Evolutionary conservation across 2,329 filamentous ascomycete genomes (phyloP).

Genomic region (Phialocephala sp.): DNA sequence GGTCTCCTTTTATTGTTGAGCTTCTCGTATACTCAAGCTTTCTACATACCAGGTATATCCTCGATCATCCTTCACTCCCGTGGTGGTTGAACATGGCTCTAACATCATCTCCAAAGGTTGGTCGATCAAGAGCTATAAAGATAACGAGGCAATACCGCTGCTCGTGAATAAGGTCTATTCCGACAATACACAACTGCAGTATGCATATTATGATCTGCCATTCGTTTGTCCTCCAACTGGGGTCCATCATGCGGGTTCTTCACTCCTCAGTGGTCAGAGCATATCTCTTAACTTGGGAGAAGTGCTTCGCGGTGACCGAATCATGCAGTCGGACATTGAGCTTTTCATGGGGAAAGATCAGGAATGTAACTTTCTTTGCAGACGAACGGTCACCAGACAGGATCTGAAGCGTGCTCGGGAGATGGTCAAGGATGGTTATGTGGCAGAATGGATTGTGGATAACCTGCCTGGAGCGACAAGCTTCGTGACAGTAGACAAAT

Average conservation of each 20-base stretch:
- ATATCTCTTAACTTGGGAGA: constrained; percentile 86
- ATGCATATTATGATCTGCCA: constrained; percentile 86
- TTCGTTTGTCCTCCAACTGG: constrained; percentile 85
- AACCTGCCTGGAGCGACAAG: constrained; percentile 88
- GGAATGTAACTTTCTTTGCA: constrained; percentile 76
- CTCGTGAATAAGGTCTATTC: constrained; percentile 93
- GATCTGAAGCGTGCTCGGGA: constrained; percentile 72
- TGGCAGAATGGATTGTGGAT: constrained; percentile 93
- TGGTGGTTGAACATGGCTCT: constrained; percentile 11
- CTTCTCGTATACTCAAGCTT: constrained; percentile 64
- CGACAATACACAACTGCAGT: constrained; percentile 87
- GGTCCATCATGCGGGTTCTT: constrained; percentile 65
- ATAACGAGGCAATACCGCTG: constrained; percentile 80
- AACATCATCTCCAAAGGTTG: constrained; percentile 61
- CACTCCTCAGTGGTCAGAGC: constrained; percentile 76
- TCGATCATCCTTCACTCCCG: not conserved
- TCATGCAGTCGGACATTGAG: constrained; percentile 83
- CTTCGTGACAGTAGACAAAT: constrained; percentile 86
- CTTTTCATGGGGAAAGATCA: constrained; percentile 78
- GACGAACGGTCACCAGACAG: constrained; percentile 64
- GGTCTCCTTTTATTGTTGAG: constrained; percentile 55
- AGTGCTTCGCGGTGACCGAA: constrained; percentile 84
- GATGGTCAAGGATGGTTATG: constrained; percentile 78
- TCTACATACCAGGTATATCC: constrained; percentile 81
- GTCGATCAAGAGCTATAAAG: constrained; percentile 80